Evolutionary conservation across 1,284 basidiomycete species (phyloP).

Genomic region (Cutaneotrichosporon cutaneum): DNA sequence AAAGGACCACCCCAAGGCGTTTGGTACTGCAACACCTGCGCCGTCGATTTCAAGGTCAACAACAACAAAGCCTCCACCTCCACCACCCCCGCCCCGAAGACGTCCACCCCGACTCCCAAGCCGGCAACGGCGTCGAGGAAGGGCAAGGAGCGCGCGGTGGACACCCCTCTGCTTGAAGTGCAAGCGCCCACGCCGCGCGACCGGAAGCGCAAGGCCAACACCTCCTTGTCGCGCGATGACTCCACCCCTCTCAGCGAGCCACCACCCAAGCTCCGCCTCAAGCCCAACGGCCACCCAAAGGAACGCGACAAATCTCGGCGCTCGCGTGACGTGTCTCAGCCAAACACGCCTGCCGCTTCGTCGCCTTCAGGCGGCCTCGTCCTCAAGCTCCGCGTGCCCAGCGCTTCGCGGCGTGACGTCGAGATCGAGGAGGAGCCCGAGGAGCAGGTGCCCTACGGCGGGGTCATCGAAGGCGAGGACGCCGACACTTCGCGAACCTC

Average conservation of each 20-base stretch:
- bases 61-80: slow-evolving; percentile 15
- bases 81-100: background rate
- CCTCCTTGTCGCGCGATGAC: slow-evolving; percentile 4
- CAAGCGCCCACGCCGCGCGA: slow-evolving; percentile 11
- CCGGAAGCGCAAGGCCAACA: slow-evolving; percentile 10
- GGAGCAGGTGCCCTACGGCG: slow-evolving; percentile 67
- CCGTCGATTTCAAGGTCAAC: slow-evolving; percentile 13
- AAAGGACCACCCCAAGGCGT: slow-evolving; percentile 68
- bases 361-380: slow-evolving; percentile 14
- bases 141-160: slow-evolving; percentile 20
- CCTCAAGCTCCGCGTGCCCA: slow-evolving; percentile 38
- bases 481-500: slow-evolving; percentile 73
- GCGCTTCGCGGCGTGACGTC: slow-evolving; percentile 30
- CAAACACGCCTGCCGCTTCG: background rate
- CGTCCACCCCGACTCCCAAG: background rate
- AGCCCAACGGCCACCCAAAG: slow-evolving; percentile 10
- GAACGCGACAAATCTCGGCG: slow-evolving; percentile 13
- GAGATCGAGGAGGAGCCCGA: slow-evolving; percentile 45
- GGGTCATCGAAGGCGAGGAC: slow-evolving; percentile 68
- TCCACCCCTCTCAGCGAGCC: slow-evolving; percentile 9
- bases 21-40: slow-evolving; percentile 37
- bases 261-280: slow-evolving; percentile 17
- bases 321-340: background rate
- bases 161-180: slow-evolving; percentile 2
- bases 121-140: slow-evolving; percentile 9